Percentiles rank a stretch among this genome's conserved stretches.
Conservation (phyloP, 768 basidiomycete genomes). For the Mrakia frigida region DNA sequence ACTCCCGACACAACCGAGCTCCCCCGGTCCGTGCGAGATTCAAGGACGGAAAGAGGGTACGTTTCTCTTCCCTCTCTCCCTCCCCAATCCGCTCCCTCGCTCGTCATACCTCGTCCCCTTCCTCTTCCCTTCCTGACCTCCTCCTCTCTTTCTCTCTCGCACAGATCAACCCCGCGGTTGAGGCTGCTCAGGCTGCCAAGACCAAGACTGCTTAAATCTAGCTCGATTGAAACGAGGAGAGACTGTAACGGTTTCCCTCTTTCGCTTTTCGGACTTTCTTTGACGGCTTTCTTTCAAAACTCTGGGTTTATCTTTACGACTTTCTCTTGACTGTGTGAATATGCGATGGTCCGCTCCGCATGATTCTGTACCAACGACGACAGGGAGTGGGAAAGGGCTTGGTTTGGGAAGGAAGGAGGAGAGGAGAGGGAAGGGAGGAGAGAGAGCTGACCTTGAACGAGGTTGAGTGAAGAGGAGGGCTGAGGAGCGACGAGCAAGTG, state of each 20-base stretch:
- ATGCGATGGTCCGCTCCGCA: slow-evolving; percentile 27
- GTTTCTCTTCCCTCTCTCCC: slow-evolving; percentile 30
- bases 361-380: not conserved
- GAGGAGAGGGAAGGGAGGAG: not conserved
- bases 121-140: slow-evolving; percentile 15
- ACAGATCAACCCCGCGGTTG: slow-evolving; percentile 83
- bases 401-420: not conserved
- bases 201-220: slow-evolving; percentile 1
- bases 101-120: slow-evolving; percentile 18
- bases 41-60: slow-evolving; percentile 54
- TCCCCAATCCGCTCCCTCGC: not conserved
- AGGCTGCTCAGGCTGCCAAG: slow-evolving; percentile 66
- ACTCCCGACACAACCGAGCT: slow-evolving; percentile 67
- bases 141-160: not conserved
- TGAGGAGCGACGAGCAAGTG: no score
- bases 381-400: not conserved
- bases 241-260: not conserved
- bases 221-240: not conserved
- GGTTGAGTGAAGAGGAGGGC: not conserved
- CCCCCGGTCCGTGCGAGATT: slow-evolving; percentile 93
- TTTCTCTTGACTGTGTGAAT: not conserved
- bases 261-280: not conserved
- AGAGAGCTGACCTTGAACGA: not conserved
- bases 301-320: not conserved
- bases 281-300: not conserved